phyloP scores from a whole-genome alignment of 2,329 filamentous ascomycete genomes.

The Fusarium verticillioides region DNA sequence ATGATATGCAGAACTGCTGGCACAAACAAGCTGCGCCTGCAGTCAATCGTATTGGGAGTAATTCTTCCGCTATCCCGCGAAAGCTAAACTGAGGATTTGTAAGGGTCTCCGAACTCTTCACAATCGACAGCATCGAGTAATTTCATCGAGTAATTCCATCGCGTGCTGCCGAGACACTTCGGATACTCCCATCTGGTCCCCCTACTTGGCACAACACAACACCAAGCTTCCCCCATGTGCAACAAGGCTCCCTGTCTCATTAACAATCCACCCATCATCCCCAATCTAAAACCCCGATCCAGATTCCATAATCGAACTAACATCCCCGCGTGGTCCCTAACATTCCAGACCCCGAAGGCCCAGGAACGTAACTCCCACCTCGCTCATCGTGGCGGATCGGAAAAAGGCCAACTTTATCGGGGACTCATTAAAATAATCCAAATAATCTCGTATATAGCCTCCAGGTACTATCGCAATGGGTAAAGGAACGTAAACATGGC shows the following conservation, averaged over 20 bases:
- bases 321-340: not conserved
- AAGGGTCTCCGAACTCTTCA: rapidly evolving
- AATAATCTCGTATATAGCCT: not conserved
- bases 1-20: too few relatives aligned
- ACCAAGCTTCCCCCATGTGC: not conserved
- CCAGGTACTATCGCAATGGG: not conserved
- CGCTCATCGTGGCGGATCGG: not conserved
- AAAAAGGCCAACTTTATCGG: not conserved
- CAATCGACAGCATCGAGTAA: too few relatives aligned
- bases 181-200: not conserved
- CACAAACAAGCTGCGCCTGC: not conserved
- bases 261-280: not conserved
- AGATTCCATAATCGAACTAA: not conserved
- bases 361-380: not conserved
- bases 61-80: too few relatives aligned
- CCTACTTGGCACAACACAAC: not conserved
- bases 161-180: not conserved
- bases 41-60: too few relatives aligned
- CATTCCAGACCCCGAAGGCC: not conserved
- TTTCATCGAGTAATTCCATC: too few relatives aligned
- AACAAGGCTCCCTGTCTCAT: not conserved
- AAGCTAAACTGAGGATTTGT: rapidly evolving
- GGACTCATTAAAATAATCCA: rapidly evolving
- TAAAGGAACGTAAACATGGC: not conserved
- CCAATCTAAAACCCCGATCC: not conserved